Evolutionary conservation across 2,329 filamentous ascomycete genomes (phyloP), one percentile per base, ranked within the genome.

Genomic region (Colletotrichum euphorbiae): DNA sequence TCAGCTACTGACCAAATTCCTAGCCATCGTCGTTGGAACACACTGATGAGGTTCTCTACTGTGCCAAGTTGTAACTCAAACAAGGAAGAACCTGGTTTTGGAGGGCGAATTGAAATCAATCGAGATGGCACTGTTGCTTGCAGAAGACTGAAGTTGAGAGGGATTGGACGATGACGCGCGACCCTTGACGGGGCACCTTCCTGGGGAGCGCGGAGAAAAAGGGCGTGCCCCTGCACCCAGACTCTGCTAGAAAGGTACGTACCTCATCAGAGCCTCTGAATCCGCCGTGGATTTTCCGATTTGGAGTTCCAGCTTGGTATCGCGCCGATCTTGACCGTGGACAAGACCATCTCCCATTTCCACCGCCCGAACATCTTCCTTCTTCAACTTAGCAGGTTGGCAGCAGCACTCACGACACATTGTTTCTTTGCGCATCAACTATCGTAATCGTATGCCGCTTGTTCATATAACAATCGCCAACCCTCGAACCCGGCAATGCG

Each of bases 111-210:
- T 59, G 21, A 15, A 45, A 52, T 58, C 61, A 19, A 28, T 38
- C 24, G 31, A 52, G 46, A 64, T 46, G 51, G 31, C 24, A 33
- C 48, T 51, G 21, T 46, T 31, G 52, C 38, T 45, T 64, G 65
- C 60, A 40, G 52, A 48, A n/a, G n/a, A n/a, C n/a, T n/a, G n/a
- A n/a, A 58, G 21, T 54, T 21, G 13, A 13, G 21, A 59, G 60
- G 6, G 28, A 64, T 68, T 42, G 33, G 65, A 66, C 33, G 62
- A 69, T 66, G 61, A 69, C 61, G 66, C 61, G 66, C 40, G 55
- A 65, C 48, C 66, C 19, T 38, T 12, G 21, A 42, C 21, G 17
- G 40, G 36, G 6, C 28, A 28, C 28, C 28, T 28, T 28, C 28
- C 28, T 28, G 2, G 28, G 28, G 7, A 28, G 24, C 24, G 24